Percentiles rank a stretch among this genome's conserved stretches.
phyloP scores from a whole-genome alignment of 2,329 filamentous ascomycete species.

The Aureobasidium sp. region DNA sequence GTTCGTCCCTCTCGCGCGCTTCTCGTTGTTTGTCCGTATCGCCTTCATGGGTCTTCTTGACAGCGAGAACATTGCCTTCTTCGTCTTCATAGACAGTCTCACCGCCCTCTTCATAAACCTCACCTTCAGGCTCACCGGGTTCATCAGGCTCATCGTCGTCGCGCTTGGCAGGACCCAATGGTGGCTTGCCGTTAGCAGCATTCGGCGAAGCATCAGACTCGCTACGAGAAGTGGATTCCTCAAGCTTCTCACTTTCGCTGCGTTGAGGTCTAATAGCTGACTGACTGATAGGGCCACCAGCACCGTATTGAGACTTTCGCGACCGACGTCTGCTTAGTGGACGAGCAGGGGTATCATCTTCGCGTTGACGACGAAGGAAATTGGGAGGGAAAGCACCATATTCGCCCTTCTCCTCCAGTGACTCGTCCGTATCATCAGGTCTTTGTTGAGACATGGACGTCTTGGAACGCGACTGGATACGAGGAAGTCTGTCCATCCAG shows the following conservation, averaged over 20 bases:
- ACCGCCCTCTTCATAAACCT: conserved; percentile 75
- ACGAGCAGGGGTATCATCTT: conserved; percentile 63
- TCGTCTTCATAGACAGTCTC: conserved; percentile 76
- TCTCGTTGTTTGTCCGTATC: conserved; percentile 51
- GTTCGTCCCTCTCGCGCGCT: conserved; percentile 52
- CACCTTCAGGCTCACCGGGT: conserved; percentile 38
- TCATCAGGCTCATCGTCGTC: conserved; percentile 22
- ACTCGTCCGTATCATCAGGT: conserved; percentile 53
- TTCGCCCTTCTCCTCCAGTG: conserved; percentile 52
- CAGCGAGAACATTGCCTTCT: conserved; percentile 76
- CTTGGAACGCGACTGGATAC: conserved; percentile 74
- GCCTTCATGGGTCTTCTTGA: conserved; percentile 43
- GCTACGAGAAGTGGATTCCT: conserved; percentile 27
- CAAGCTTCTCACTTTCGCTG: background rate
- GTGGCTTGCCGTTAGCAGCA: conserved; percentile 17
- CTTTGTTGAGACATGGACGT: conserved; percentile 65
- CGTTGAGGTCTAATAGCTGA: conserved; percentile 72
- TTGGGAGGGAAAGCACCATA: conserved; percentile 63
- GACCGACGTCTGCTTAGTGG: conserved; percentile 60
- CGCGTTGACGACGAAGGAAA: conserved; percentile 71
- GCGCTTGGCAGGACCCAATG: conserved; percentile 30
- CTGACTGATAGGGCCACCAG: conserved; percentile 80
- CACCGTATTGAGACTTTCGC: conserved; percentile 57
- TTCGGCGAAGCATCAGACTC: conserved; percentile 26
- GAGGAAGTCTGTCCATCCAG: conserved; percentile 91